Percentiles rank a stretch among this genome's conserved stretches.
Evolutionary conservation across 371 early-diverging fungal species (phyloP).

Genomic region (Apophysomyces trapeziformis): DNA sequence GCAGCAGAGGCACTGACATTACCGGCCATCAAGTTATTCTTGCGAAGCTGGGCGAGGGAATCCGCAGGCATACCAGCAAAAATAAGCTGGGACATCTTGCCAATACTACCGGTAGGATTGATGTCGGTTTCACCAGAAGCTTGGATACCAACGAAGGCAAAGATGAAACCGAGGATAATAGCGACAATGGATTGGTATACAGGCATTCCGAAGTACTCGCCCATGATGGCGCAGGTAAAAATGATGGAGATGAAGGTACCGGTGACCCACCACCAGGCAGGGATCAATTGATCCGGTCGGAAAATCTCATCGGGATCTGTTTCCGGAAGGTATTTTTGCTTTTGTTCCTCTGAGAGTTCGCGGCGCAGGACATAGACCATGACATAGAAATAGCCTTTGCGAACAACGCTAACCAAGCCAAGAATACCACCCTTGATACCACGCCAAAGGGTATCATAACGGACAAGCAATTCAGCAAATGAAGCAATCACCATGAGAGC

Average conservation of each 20-base stretch:
- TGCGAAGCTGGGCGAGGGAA: constrained; percentile 41
- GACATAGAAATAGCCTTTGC: constrained; percentile 7
- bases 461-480: constrained; percentile 65
- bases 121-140: constrained; percentile 73
- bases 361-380: not conserved
- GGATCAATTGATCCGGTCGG: constrained; percentile 55
- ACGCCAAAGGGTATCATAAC: constrained; percentile 62
- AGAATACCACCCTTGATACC: constrained; percentile 51
- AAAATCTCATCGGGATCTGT: constrained; percentile 38
- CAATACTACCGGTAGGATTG: constrained; percentile 65
- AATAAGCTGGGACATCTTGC: constrained; percentile 66
- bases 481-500: constrained; percentile 69
- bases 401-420: not conserved
- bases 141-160: constrained; percentile 75
- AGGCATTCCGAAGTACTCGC: constrained; percentile 61
- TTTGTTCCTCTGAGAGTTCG: constrained; percentile 7
- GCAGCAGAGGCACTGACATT: constrained; percentile 64
- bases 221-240: constrained; percentile 66
- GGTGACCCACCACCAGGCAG: constrained; percentile 61
- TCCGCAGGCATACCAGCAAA: constrained; percentile 62
- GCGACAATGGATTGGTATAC: constrained; percentile 62
- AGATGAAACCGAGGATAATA: constrained; percentile 65
- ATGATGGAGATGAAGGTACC: constrained; percentile 62
- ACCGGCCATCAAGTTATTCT: constrained; percentile 66
- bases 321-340: constrained; percentile 4